Percentiles rank a stretch among this genome's conserved stretches.
phyloP scores from a whole-genome alignment of 2,329 filamentous ascomycete species.

The Cephalotrichum gorgonifer region DNA sequence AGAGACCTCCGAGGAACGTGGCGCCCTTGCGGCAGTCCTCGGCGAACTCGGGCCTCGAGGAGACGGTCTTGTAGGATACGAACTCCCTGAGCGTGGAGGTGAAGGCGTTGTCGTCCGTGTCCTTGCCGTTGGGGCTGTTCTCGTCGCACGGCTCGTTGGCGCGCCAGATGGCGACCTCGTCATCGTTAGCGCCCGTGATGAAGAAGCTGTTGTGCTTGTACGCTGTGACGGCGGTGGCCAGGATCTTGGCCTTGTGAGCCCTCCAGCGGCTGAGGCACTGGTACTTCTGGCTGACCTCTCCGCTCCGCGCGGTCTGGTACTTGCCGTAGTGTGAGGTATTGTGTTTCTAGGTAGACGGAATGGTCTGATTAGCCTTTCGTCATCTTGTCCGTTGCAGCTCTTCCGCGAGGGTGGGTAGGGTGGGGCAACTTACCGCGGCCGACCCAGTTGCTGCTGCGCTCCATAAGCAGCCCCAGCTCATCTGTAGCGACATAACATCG shows the following conservation, averaged over 20 bases:
- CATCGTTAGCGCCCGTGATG: conserved; percentile 89
- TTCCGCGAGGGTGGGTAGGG: not conserved
- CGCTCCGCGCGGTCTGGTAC: conserved; percentile 21
- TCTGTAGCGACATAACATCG: conserved; percentile 78
- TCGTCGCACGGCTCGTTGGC: conserved; percentile 38
- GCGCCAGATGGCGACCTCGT: conserved; percentile 82
- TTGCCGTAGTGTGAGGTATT: conserved; percentile 55
- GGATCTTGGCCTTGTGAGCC: conserved; percentile 77
- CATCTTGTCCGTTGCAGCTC: too few relatives aligned
- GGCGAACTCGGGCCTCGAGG: conserved; percentile 73
- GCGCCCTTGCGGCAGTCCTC: conserved; percentile 90
- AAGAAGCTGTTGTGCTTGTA: conserved; percentile 70
- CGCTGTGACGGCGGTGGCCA: conserved; percentile 69
- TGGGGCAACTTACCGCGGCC: conserved; percentile 56
- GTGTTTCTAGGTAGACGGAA: conserved; percentile 46
- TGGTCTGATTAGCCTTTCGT: not conserved
- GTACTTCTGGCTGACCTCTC: conserved; percentile 65
- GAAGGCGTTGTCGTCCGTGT: conserved; percentile 19
- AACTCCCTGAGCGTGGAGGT: conserved; percentile 73
- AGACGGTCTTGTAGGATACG: conserved; percentile 85
- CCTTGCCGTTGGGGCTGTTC: conserved; percentile 27
- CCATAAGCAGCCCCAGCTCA: conserved; percentile 77
- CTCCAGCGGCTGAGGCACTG: conserved; percentile 69
- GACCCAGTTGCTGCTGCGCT: conserved; percentile 85
- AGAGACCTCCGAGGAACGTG: conserved; percentile 79